Conservation (phyloP, 176 grass and related monocot genomes). For the Triticum urartu region DNA sequence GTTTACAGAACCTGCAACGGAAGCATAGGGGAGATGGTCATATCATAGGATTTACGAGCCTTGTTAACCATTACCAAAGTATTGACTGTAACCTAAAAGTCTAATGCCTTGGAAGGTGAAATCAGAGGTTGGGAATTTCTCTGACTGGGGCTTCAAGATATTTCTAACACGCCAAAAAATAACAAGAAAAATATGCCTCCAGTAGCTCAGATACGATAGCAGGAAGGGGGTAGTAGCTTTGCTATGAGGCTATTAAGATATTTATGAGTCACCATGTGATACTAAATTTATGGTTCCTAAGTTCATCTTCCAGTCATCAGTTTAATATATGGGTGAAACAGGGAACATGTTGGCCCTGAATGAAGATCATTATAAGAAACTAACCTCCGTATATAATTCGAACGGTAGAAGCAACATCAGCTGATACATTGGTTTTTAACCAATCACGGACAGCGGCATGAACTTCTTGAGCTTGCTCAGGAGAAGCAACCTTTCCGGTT, state of each 20-base stretch:
- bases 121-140: too few species aligned
- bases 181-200: too few species aligned
- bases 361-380: neutral
- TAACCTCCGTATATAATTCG: conserved; percentile 98
- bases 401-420: conserved; percentile 81
- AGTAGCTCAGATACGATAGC: too few species aligned
- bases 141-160: too few species aligned
- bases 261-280: neutral
- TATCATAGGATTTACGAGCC: too few species aligned
- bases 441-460: conserved; percentile 86
- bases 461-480: conserved; percentile 94
- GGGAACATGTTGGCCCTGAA: too few species aligned
- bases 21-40: conserved; percentile 3
- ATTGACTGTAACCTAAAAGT: too few species aligned
- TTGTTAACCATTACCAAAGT: too few species aligned
- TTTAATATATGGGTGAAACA: neutral
- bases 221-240: neutral
- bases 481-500: conserved; percentile 90
- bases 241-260: neutral
- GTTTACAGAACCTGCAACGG: conserved; percentile 82
- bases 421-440: conserved; percentile 85
- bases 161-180: too few species aligned
- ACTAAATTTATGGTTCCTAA: neutral
- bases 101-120: too few species aligned
- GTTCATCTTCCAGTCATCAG: neutral